These are phyloP conservation scores for Pythium aristosporum DNA, from an alignment of 352 stramenopile species.

Conservation along the genomic window DNA sequence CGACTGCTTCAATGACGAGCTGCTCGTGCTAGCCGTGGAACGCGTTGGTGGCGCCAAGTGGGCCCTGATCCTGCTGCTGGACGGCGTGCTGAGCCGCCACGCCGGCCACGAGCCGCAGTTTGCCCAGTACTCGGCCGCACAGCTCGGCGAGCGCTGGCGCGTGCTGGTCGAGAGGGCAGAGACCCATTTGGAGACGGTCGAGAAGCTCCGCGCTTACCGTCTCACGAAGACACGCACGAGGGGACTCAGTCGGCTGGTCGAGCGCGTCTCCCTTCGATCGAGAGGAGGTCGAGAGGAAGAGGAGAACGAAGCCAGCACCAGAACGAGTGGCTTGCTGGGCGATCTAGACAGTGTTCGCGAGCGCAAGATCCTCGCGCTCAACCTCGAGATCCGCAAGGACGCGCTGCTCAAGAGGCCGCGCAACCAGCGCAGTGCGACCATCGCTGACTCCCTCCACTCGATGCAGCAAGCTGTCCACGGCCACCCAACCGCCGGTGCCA, in stretches of 20 bases:
- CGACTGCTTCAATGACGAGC: constrained; percentile 72
- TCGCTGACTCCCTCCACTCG: constrained; percentile 54
- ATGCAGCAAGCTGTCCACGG: constrained; percentile 37
- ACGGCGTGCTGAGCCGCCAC: constrained; percentile 46
- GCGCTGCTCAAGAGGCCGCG: constrained; percentile 63
- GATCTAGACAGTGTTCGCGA: constrained; percentile 44
- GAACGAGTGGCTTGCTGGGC: constrained; percentile 17
- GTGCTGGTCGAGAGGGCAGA: constrained; percentile 50
- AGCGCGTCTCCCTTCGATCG: constrained; percentile 11
- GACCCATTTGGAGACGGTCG: constrained; percentile 56
- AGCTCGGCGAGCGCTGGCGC: constrained; percentile 58
- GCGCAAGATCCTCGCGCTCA: constrained; percentile 54
- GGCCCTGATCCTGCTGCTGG: constrained; percentile 59
- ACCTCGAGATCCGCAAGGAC: constrained; percentile 50
- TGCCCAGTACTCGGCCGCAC: constrained; percentile 48
- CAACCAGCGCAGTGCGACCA: constrained; percentile 29
- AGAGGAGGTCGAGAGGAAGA: not conserved
- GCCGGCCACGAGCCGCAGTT: constrained; percentile 49
- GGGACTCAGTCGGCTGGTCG: constrained; percentile 6
- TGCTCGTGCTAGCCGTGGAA: constrained; percentile 58
- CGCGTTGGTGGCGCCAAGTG: constrained; percentile 55
- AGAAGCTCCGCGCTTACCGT: constrained; percentile 52
- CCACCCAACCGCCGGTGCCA: not conserved
- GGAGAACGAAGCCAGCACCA: constrained; percentile 30
- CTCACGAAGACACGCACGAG: constrained; percentile 44